Percentiles rank a stretch among this genome's conserved stretches.
phyloP scores from a whole-genome alignment of 1,284 basidiomycete genomes.

The Apiotrichum gamsii region DNA sequence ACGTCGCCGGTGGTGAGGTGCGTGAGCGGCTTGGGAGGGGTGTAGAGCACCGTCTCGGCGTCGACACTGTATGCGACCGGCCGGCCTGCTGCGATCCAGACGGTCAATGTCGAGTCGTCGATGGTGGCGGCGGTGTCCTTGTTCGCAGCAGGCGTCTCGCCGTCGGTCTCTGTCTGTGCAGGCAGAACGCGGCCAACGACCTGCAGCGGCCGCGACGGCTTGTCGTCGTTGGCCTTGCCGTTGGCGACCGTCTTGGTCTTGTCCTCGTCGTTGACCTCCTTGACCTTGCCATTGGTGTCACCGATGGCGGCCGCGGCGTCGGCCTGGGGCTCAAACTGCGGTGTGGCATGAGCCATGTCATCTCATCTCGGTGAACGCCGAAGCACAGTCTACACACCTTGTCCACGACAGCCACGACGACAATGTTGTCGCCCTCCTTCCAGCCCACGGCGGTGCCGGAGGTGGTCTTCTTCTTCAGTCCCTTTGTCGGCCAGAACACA shows the following conservation, averaged over 20 bases:
- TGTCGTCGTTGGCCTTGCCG: too few species aligned
- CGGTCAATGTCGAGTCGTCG: not conserved
- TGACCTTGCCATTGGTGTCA: too few species aligned
- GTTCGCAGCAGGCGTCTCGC: not conserved
- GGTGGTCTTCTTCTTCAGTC: not conserved
- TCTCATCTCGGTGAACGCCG: not conserved
- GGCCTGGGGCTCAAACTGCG: too few species aligned
- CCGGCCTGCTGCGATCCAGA: constrained; percentile 1
- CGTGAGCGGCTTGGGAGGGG: constrained; percentile 17
- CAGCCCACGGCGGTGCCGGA: constrained; percentile 31
- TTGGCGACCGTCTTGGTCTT: not conserved
- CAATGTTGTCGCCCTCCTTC: constrained; percentile 15
- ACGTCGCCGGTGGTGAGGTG: constrained; percentile 1
- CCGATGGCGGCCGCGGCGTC: too few species aligned
- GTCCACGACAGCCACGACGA: constrained; percentile 24
- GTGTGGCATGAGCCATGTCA: too few species aligned
- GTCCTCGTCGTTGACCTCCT: not conserved
- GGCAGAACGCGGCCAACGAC: too few species aligned
- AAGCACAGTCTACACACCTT: not conserved
- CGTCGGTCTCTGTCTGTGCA: not conserved
- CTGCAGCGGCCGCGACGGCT: too few species aligned
- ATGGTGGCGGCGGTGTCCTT: not conserved
- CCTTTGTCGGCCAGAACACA: constrained; percentile 33
- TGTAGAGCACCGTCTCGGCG: constrained; percentile 25
- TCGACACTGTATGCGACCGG: constrained; percentile 18